Conservation (phyloP, 1,139 yeast genomes). For the Geotrichum aggregatum region DNA sequence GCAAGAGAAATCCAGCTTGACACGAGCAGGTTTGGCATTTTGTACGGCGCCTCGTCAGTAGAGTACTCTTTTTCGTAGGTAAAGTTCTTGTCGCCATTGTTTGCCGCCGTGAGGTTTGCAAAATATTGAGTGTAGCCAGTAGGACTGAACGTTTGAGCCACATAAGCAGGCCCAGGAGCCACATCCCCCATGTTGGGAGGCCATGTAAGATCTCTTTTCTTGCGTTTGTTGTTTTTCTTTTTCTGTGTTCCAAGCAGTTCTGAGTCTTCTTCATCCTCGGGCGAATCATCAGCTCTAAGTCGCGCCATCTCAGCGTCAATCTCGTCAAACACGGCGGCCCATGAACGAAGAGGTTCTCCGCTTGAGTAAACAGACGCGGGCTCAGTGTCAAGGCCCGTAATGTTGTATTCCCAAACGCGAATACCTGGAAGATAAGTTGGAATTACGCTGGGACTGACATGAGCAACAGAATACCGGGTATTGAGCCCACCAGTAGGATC, state of each 20-base stretch:
- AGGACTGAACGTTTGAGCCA: conserved; percentile 68
- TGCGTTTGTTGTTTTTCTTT: conserved; percentile 28
- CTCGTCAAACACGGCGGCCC: conserved; percentile 54
- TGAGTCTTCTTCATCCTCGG: conserved; percentile 28
- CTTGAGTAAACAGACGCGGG: conserved; percentile 20
- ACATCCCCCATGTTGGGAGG: conserved; percentile 54
- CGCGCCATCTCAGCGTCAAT: conserved; percentile 39
- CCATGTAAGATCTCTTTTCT: conserved; percentile 53
- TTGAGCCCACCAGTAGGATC: conserved; percentile 27
- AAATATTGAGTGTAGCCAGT: conserved; percentile 67
- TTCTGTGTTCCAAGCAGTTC: conserved; percentile 28
- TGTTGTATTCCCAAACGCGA: conserved; percentile 81
- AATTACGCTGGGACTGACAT: conserved; percentile 69
- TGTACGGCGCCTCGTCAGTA: conserved; percentile 55
- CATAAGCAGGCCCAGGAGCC: conserved; percentile 71
- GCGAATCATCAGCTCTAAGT: conserved; percentile 28
- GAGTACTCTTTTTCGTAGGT: conserved; percentile 62
- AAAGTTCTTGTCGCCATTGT: conserved; percentile 49
- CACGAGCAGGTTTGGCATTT: conserved; percentile 21
- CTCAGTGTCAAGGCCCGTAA: conserved; percentile 46
- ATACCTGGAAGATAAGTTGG: conserved; percentile 84
- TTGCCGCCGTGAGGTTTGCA: conserved; percentile 54
- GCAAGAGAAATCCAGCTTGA: conserved; percentile 54
- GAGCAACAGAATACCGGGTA: conserved; percentile 66
- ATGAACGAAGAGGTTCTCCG: conserved; percentile 31